Conservation (phyloP, 1,139 yeast species). For the Hansenula sp. region DNA sequence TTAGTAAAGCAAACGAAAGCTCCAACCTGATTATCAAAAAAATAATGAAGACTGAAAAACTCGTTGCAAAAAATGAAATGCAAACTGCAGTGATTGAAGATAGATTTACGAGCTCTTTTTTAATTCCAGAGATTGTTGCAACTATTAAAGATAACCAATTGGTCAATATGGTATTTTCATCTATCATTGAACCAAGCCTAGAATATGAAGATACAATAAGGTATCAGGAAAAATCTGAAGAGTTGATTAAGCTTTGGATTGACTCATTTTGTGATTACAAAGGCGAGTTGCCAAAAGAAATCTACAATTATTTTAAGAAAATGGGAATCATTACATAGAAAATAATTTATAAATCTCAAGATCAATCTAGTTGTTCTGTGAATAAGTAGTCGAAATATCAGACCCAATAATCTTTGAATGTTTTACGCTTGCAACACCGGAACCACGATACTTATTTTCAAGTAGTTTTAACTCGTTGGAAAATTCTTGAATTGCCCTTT, state of each 20-base stretch:
- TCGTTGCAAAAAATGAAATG: too few relatives aligned
- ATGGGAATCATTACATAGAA: background rate
- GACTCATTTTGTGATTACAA: constrained; percentile 13
- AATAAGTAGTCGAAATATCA: background rate
- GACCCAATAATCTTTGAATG: background rate
- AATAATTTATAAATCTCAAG: background rate
- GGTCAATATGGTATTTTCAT: too few relatives aligned
- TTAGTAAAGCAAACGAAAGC: background rate
- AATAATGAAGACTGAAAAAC: too few relatives aligned
- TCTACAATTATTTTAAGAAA: background rate
- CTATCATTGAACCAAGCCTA: too few relatives aligned
- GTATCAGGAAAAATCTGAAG: constrained; percentile 11
- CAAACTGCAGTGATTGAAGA: too few relatives aligned
- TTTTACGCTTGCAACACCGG: background rate
- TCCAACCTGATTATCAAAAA: too few relatives aligned
- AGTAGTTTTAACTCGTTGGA: constrained; percentile 14
- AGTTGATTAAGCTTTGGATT: constrained; percentile 25
- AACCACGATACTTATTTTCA: constrained; percentile 12
- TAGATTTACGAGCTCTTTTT: too few relatives aligned
- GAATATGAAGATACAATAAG: too few relatives aligned
- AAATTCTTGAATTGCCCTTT: constrained; percentile 13
- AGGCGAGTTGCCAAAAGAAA: background rate
- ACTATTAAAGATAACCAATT: too few relatives aligned
- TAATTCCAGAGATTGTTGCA: too few relatives aligned
- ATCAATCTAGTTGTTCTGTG: background rate